phyloP scores from a whole-genome alignment of 1,284 basidiomycete genomes.

The Ustilago tritici region DNA sequence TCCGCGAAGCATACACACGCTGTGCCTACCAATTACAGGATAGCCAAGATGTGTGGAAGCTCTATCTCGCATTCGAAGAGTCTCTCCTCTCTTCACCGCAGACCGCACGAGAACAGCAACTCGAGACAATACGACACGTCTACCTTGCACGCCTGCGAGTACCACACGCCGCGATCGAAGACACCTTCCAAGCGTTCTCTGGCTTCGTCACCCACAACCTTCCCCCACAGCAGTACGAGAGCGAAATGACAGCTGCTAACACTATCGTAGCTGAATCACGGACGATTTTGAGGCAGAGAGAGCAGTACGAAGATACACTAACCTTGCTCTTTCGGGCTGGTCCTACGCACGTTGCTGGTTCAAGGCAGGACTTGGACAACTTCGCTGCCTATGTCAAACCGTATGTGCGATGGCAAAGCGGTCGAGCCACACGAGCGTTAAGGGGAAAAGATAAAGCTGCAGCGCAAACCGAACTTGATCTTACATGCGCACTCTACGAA shows the following conservation, averaged over 20 bases:
- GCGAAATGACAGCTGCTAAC: slow-evolving; percentile 56
- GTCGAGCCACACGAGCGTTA: slow-evolving; percentile 29
- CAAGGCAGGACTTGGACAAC: slow-evolving; percentile 25
- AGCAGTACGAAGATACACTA: slow-evolving; percentile 52
- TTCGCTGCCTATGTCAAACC: slow-evolving; percentile 39
- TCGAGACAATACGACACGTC: slow-evolving; percentile 50
- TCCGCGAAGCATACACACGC: slow-evolving; percentile 46
- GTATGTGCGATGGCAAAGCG: slow-evolving; percentile 51
- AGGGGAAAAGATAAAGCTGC: slow-evolving; percentile 44
- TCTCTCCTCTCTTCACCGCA: slow-evolving; percentile 16
- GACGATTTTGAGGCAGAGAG: slow-evolving; percentile 25
- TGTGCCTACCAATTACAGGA: slow-evolving; percentile 47
- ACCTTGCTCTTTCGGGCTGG: not conserved
- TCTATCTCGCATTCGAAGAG: slow-evolving; percentile 56
- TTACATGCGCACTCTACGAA: slow-evolving; percentile 39
- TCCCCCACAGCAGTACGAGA: slow-evolving; percentile 59
- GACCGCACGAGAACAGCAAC: slow-evolving; percentile 25
- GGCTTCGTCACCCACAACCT: slow-evolving; percentile 56
- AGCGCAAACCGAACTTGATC: slow-evolving; percentile 31
- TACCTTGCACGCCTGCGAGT: slow-evolving; percentile 57
- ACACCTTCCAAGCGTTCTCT: slow-evolving; percentile 59
- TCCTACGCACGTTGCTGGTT: slow-evolving; percentile 9
- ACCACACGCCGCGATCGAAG: slow-evolving; percentile 50
- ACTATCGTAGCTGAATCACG: slow-evolving; percentile 38
- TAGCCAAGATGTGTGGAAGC: slow-evolving; percentile 55